Conservation (phyloP, 345 rosid genomes). For the Pistacia integerrima region DNA sequence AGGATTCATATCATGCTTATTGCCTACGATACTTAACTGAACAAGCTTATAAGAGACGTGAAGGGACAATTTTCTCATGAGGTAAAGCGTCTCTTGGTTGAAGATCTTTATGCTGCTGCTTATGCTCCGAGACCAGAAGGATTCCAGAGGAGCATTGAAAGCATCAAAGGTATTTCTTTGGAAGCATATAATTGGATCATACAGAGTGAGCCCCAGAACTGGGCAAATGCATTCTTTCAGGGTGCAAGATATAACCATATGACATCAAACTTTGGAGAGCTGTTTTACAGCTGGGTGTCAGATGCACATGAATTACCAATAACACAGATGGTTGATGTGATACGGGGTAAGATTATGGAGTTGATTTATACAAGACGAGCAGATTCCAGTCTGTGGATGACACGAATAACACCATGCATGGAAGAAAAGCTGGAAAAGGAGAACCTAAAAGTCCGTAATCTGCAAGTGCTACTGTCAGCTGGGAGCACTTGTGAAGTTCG, state of each 20-base stretch:
- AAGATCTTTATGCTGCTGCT: conserved; percentile 79
- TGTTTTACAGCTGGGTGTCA: conserved; percentile 77
- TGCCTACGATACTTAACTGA: conserved; percentile 76
- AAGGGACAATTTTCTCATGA: conserved; percentile 93
- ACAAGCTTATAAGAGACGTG: conserved; percentile 72
- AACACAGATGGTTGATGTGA: conserved; percentile 88
- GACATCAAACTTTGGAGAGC: conserved; percentile 79
- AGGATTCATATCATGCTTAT: conserved; percentile 65
- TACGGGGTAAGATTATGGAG: conserved; percentile 74
- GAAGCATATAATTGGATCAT: conserved; percentile 88
- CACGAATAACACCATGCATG: conserved; percentile 75
- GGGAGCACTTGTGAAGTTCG: conserved; percentile 83
- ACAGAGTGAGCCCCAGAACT: conserved; percentile 78
- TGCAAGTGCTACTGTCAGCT: conserved; percentile 58
- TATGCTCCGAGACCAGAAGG: conserved; percentile 60
- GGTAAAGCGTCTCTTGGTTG: conserved; percentile 75
- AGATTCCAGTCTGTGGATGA: conserved; percentile 56
- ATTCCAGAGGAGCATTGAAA: conserved; percentile 63
- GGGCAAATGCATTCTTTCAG: conserved; percentile 87
- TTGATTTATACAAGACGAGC: conserved; percentile 53
- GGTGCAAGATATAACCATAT: conserved; percentile 88
- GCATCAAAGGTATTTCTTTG: conserved; percentile 71
- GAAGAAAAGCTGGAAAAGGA: conserved; percentile 80
- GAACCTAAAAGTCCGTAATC: conserved; percentile 41
- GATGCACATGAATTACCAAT: conserved; percentile 89